Evolutionary conservation across 306 rosid species (phyloP).

Genomic region (Elaeagnus macrophylla): DNA sequence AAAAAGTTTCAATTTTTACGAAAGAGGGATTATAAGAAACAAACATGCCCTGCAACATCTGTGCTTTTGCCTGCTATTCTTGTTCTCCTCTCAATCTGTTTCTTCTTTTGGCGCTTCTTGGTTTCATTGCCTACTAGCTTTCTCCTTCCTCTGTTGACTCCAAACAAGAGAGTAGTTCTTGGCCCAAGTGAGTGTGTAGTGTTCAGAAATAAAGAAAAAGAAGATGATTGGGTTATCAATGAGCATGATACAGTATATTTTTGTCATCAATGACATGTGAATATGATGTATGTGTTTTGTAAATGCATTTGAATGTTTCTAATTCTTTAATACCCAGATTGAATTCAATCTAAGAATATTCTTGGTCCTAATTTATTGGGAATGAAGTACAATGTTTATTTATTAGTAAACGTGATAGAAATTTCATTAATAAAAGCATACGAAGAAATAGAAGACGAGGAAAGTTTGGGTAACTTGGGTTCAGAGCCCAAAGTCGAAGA

Average conservation of each 20-base stretch:
- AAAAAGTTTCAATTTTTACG: neutral
- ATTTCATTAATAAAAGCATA: neutral
- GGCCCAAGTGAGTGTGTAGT: neutral
- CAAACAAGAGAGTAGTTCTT: too few species aligned
- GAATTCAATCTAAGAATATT: neutral
- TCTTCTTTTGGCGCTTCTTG: slow-evolving; percentile 19
- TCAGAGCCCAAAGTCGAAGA: too few species aligned
- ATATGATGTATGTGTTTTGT: neutral
- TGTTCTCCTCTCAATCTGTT: slow-evolving; percentile 23
- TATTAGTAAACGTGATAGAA: neutral
- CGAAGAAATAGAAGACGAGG: neutral
- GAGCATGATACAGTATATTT: neutral
- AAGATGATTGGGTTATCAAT: neutral
- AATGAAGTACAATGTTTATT: slow-evolving; percentile 23
- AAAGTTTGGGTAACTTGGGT: neutral
- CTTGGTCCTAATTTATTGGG: slow-evolving; percentile 6
- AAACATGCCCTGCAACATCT: slow-evolving; percentile 35
- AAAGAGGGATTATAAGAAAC: slow-evolving; percentile 1
- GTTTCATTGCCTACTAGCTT: slow-evolving; percentile 30
- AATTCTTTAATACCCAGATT: neutral
- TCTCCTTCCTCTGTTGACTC: neutral
- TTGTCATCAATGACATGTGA: neutral
- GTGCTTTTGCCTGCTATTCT: slow-evolving; percentile 25
- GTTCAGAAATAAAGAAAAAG: slow-evolving; percentile 15
- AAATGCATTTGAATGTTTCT: neutral